Base-by-base conservation (phyloP, 1,139 yeast species). In the Pichia cactophila region DNA sequence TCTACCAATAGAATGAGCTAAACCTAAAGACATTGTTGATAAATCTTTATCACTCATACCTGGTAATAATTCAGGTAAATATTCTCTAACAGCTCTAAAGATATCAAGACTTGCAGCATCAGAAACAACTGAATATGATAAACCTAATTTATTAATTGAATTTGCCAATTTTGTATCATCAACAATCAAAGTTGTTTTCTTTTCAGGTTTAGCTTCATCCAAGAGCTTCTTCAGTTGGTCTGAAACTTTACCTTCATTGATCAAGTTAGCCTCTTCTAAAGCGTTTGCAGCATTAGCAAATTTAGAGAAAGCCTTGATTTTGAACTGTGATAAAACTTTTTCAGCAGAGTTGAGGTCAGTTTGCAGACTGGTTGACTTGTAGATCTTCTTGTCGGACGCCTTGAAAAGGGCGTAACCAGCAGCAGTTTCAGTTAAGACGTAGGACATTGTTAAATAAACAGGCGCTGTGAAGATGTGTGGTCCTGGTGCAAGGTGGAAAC, bases 331-430 rank as follows among this genome's bases (percentile, higher is more conserved):
- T 46, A 78, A 70, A 54, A 92, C 96, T 69, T 86, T 85, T 58
- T 86, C 95, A 50, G 95, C 84, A 48, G 86, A 71, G 70, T 87
- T 77, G 64, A 89, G 78, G 67, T 90, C 97, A 58, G 83, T 79
- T 59, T 86, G 71, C 62, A 89, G 73, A 53, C 81, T 68, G 48
- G 86, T 69, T 33, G 95, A 84, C 75, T 90, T 89, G 78, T 90
- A 83, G 65, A 92, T 85, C 79, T 92, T 92, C 77, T 92, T 92
- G 77, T 92, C 97, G 58, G 96, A 83, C 53, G 97, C 96, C 75
- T 92, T 92, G 66, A 92, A 80, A 67, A 92, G 78, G 68, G 97
- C 97, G 69, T 92, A 92, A 67, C 98, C 98, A 51, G 98, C 98
- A 58, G 97, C 87, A 57, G 97, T 92, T 77, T 92, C 98, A 56